A percentile compares a stretch with the other conserved stretches of the same genome.
phyloP scores from a whole-genome alignment of 768 basidiomycete species.

The Boletus tylopilopsis region DNA sequence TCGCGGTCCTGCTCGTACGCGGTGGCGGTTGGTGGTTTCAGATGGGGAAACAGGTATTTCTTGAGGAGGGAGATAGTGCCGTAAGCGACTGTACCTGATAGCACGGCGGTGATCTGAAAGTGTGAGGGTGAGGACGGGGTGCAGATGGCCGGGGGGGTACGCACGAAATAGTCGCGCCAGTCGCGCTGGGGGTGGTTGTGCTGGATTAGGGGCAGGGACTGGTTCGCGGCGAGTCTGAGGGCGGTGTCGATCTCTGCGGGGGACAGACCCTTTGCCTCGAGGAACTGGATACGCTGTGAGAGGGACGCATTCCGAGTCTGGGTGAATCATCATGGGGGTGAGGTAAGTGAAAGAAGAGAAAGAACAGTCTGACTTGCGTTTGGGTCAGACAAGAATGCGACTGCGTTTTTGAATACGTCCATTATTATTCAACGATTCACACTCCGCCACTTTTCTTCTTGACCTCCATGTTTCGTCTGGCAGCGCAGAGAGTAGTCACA shows the following conservation, averaged over 20 bases:
- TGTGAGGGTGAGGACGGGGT: conserved; percentile 15
- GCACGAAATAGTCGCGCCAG: conserved; percentile 97
- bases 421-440: conserved; percentile 16
- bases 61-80: conserved; percentile 77
- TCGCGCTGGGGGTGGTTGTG: conserved; percentile 66
- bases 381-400: conserved; percentile 81
- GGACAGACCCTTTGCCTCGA: conserved; percentile 92
- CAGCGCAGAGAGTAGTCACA: conserved; percentile 16
- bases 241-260: conserved; percentile 83
- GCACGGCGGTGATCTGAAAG: conserved; percentile 81
- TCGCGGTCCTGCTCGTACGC: conserved; percentile 88
- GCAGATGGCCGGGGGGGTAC: conserved; percentile 28
- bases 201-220: conserved; percentile 32
- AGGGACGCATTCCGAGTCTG: conserved; percentile 78
- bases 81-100: conserved; percentile 83
- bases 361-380: conserved; percentile 48
- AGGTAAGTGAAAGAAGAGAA: conserved; percentile 5
- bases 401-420: conserved; percentile 77
- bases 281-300: conserved; percentile 84
- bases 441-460: not conserved
- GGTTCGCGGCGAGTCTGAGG: conserved; percentile 54
- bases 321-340: too few relatives aligned
- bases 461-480: conserved; percentile 28
- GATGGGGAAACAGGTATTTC: conserved; percentile 91
- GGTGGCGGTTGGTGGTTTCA: conserved; percentile 81